Percentiles rank a stretch among this genome's conserved stretches.
phyloP scores from a whole-genome alignment of 495 filamentous ascomycete genomes.

The Penicillium alfredii region DNA sequence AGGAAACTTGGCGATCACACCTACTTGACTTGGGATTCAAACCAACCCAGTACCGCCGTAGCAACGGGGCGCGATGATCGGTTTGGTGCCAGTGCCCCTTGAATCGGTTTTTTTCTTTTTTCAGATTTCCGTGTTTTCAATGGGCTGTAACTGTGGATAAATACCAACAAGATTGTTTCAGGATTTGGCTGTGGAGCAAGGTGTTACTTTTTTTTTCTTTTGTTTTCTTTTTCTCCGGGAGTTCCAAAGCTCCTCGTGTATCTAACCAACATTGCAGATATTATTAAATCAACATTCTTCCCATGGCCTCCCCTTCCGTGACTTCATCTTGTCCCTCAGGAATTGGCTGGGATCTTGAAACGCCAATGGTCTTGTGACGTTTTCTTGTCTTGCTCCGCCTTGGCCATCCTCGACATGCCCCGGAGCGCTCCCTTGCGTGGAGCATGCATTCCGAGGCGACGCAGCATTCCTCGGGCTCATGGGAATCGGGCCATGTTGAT shows the following conservation, averaged over 20 bases:
- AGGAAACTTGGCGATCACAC: slow-evolving; percentile 98
- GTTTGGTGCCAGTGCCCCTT: slow-evolving; percentile 20
- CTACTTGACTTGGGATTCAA: slow-evolving; percentile 96
- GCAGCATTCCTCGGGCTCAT: slow-evolving; percentile 21
- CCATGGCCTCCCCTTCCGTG: slow-evolving; percentile 7
- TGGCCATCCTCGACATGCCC: no score
- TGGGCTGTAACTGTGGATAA: slow-evolving; percentile 19
- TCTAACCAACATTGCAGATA: slow-evolving; percentile 13
- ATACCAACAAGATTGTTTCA: slow-evolving; percentile 12
- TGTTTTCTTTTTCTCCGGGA: neutral
- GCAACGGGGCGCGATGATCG: slow-evolving; percentile 46
- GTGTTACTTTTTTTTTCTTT: no score
- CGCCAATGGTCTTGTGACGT: slow-evolving; percentile 8
- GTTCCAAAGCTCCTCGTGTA: slow-evolving; percentile 11
- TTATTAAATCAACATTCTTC: slow-evolving; percentile 24
- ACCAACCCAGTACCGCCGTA: slow-evolving; percentile 57
- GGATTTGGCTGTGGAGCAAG: slow-evolving; percentile 20
- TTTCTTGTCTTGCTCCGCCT: slow-evolving; percentile 3
- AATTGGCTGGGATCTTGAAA: slow-evolving; percentile 4
- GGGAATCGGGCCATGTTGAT: slow-evolving; percentile 5
- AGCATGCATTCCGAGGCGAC: slow-evolving; percentile 22
- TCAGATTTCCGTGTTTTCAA: slow-evolving; percentile 9
- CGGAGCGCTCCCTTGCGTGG: slow-evolving; percentile 9
- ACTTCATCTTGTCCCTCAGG: slow-evolving; percentile 11
- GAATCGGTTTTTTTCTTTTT: slow-evolving; percentile 2